These are phyloP conservation scores for Verbascum thapsus DNA, from an alignment of 257 asterid species.

Conservation along the genomic window DNA sequence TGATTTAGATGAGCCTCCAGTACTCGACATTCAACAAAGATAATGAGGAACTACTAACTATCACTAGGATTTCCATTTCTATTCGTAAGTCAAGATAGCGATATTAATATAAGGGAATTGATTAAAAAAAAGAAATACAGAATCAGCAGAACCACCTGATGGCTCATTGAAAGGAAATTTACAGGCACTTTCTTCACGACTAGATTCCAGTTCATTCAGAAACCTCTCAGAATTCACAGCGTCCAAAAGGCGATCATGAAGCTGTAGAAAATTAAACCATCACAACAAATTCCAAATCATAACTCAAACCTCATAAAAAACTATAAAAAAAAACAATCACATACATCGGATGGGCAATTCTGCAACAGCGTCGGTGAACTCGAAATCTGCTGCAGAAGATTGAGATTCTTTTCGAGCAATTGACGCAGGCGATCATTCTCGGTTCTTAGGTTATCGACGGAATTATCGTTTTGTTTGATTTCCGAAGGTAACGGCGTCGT, in stretches of 20 bases:
- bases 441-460: constrained; percentile 48
- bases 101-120: too few relatives aligned
- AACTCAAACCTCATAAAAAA: too few relatives aligned
- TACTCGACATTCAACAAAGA: too few relatives aligned
- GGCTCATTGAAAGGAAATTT: constrained; percentile 56
- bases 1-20: too few relatives aligned
- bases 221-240: constrained; percentile 51
- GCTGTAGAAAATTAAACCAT: constrained; percentile 39
- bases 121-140: background rate
- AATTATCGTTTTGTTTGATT: constrained; percentile 19
- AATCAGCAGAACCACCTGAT: constrained; percentile 57
- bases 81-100: too few relatives aligned
- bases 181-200: constrained; percentile 32
- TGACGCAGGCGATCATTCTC: constrained; percentile 72
- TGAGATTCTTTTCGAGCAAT: constrained; percentile 73
- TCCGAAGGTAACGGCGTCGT: constrained; percentile 34
- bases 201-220: constrained; percentile 45
- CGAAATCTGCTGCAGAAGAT: constrained; percentile 58
- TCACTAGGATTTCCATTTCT: too few relatives aligned
- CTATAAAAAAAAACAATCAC: too few relatives aligned
- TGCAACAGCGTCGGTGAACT: constrained; percentile 41
- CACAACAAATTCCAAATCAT: background rate
- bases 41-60: too few relatives aligned
- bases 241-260: constrained; percentile 48
- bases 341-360: constrained; percentile 60